Evolutionary conservation across 495 filamentous ascomycete genomes (phyloP), one percentile per base, ranked within the genome.

Genomic region (Acidiella bohemica): DNA sequence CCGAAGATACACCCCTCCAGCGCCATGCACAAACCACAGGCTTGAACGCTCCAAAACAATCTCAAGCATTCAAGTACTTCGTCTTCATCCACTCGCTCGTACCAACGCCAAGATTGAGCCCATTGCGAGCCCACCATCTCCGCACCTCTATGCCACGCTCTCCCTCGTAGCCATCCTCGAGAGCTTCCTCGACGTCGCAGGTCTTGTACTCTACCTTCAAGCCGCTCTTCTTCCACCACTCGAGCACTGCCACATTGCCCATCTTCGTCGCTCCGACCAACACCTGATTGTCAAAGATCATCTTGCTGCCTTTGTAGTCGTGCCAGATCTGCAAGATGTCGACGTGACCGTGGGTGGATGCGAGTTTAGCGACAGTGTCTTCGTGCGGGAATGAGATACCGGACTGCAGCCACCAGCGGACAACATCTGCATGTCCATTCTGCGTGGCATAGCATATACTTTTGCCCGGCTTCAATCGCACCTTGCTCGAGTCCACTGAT

Each of bases 71-170:
- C 42, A 53, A 34, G 13, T 73, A 64, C 51, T 81, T 85, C 17
- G 75, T 69, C 63, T 81, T 86, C 80, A 93, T 92, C 87, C 86
- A 95, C 62, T 93, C 86, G 48, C 78, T 82, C 34, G 84, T 88
- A 0, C 80, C 79, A 16, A 93, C 68, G 0, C 86, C 85, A 20
- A 93, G 60, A 53, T 92, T 92, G 39, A 93, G 60, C 1, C 87
- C 86, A 54, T 93, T 92, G 47, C 67, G 66, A n/a, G 80, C 76
- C 87, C 87, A 95, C 87, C 87, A 95, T 42, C 66, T 63, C 37
- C 80, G 69, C 10, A 92, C 84, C 31, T 71, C 72, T 30, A 70
- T 68, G 46, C 39, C 71, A 61, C 23, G 50, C 13, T 54, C 45
- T 2, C 31, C 65, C 61, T 50, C 67, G 59, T 43, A 77, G 68